Evolutionary conservation across 2,329 filamentous ascomycete genomes (phyloP).

Genomic region (Ceratocystis eucalypticola): DNA sequence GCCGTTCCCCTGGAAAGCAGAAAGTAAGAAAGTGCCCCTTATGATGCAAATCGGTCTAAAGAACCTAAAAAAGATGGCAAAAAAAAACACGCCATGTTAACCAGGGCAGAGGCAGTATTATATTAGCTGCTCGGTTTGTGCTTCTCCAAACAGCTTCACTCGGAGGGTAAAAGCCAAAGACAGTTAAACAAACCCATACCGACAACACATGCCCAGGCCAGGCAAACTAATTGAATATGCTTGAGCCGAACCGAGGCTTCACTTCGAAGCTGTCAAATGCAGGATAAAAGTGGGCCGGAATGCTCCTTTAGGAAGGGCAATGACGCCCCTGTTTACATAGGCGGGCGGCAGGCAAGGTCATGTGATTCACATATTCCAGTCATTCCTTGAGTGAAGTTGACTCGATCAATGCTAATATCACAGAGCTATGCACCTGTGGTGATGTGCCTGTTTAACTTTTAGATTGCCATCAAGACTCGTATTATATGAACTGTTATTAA

Average conservation of each 20-base stretch:
- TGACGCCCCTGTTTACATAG: not conserved
- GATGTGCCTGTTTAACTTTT: too few relatives aligned
- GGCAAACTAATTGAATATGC: not conserved
- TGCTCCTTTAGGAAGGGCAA: not conserved
- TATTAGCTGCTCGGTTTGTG: not conserved
- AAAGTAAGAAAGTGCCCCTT: too few relatives aligned
- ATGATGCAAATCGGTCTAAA: not conserved
- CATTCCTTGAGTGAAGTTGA: not conserved
- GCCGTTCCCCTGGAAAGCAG: not conserved
- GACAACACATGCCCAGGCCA: not conserved
- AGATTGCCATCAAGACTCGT: too few relatives aligned
- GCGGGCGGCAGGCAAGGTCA: not conserved
- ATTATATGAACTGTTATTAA: not conserved
- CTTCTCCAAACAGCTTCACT: not conserved
- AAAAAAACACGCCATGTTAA: not conserved
- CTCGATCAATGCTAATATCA: not conserved
- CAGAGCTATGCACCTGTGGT: too few relatives aligned
- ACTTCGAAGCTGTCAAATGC: not conserved
- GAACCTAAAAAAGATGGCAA: not conserved
- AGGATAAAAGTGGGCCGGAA: not conserved
- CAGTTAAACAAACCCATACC: not conserved
- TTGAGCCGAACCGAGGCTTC: conserved; percentile 15
- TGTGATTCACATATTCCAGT: not conserved
- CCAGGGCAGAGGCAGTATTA: too few relatives aligned
- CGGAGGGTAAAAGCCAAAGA: not conserved